phyloP scores from a whole-genome alignment of 1,284 basidiomycete species.

The Puccinia novopanici region DNA sequence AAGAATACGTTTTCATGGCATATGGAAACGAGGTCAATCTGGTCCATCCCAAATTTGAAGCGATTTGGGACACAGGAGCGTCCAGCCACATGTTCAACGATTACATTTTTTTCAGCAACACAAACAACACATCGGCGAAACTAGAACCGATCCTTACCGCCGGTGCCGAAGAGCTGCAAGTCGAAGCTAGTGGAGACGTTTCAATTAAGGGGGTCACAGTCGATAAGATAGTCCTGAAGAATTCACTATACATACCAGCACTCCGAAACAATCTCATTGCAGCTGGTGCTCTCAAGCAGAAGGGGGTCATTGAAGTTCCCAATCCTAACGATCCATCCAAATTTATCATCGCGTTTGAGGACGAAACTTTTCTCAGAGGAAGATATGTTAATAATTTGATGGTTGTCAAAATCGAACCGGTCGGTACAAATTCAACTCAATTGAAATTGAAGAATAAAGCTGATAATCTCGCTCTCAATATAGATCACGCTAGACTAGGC shows the following conservation, averaged over 20 bases:
- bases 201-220: background rate
- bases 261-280: background rate
- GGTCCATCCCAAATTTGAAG: background rate
- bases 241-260: background rate
- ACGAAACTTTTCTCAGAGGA: background rate
- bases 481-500: background rate
- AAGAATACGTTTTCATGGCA: background rate
- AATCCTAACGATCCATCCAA: background rate
- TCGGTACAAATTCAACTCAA: background rate
- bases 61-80: background rate
- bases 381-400: slow-evolving; percentile 1
- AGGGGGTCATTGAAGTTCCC: background rate
- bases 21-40: background rate
- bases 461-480: background rate
- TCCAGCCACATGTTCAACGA: background rate
- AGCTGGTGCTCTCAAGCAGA: background rate
- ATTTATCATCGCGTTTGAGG: background rate
- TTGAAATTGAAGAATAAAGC: background rate
- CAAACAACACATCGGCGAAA: background rate
- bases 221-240: background rate
- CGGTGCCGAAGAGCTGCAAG: background rate
- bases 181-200: background rate
- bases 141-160: background rate
- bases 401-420: slow-evolving; percentile 12
- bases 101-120: background rate